phyloP scores from a whole-genome alignment of 1,139 yeast genomes.

The Saccharomycopsis crataegensis region DNA sequence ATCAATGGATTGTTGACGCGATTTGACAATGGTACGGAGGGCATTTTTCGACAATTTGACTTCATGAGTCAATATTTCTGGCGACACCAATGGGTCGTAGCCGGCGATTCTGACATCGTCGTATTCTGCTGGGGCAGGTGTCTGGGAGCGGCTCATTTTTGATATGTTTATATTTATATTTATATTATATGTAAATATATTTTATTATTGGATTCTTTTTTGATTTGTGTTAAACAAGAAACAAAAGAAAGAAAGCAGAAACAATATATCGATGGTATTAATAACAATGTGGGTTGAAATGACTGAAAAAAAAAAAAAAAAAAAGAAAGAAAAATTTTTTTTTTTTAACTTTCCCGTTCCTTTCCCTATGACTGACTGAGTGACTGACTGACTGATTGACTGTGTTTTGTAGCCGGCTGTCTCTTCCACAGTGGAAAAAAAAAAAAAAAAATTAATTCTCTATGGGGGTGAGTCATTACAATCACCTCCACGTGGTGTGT shows the following conservation, averaged over 20 bases:
- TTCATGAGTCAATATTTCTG: conserved; percentile 76
- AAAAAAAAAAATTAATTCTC: too few relatives aligned
- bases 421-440: too few relatives aligned
- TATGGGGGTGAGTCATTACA: too few relatives aligned
- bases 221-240: background rate
- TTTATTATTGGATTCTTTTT: background rate
- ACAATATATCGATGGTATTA: background rate
- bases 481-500: too few relatives aligned
- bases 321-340: background rate
- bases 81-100: conserved; percentile 86
- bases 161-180: background rate
- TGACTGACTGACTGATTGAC: too few relatives aligned
- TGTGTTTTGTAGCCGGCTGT: too few relatives aligned
- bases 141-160: background rate
- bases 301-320: too few relatives aligned
- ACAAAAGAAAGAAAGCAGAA: background rate
- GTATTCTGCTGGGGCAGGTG: conserved; percentile 51
- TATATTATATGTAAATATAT: too few relatives aligned
- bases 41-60: conserved; percentile 59
- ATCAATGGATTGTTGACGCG: conserved; percentile 67
- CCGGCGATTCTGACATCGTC: conserved; percentile 87
- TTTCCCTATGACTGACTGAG: too few relatives aligned
- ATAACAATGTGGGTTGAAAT: background rate
- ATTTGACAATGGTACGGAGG: conserved; percentile 61
- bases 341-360: too few relatives aligned